Evolutionary conservation across 2,329 filamentous ascomycete genomes (phyloP), one percentile per base, ranked within the genome.

Genomic region (Pseudogymnoascus sp.): DNA sequence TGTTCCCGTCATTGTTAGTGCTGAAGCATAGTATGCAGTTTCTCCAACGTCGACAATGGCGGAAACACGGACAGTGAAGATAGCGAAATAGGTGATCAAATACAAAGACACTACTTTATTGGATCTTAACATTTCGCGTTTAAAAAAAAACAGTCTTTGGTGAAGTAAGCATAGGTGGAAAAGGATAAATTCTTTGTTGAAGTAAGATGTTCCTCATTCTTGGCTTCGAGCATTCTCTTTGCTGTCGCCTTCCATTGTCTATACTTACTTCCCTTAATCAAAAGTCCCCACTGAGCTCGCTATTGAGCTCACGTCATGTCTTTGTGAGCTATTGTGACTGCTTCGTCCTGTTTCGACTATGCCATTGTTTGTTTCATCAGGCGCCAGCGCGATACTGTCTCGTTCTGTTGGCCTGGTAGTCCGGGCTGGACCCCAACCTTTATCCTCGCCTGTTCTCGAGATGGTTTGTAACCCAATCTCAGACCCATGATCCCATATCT

Each of bases 121-220:
- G 1, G 14, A 29, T 50, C 44, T n/a, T 10, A 50, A n/a, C 21
- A 29, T 50, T 50, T 6, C 14, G 6, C 24, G 24, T 50, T 50
- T 50, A 6, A 29, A 47, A 26, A 8, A 14, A 47, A 47, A n/a
- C 2, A 24, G 5, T 19, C 10, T 24, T 44, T 44, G 19, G 19
- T n/a, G 24, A 8, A 47, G 42, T 26, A 24, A 19, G 21, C 11
- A 47, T 14, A 3, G 21, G 21, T 7, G 11, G 6, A 6, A 47
- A 14, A 2, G 26, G 11, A 13, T 42, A 42, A 5, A 42, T 70
- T 68, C 11, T 37, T 42, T 13, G 68, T 70, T 11, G 66, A 67
- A 56, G 68, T 64, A 26, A 70, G 26, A 1, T 63, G 31, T 47
- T 70, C 65, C 42, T 66, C 62, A 10, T 29, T 16, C 44, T 50